Evolutionary conservation across 495 filamentous ascomycete species (phyloP), one percentile per base, ranked within the genome.

Genomic region (Staphylotrichum longicolle): DNA sequence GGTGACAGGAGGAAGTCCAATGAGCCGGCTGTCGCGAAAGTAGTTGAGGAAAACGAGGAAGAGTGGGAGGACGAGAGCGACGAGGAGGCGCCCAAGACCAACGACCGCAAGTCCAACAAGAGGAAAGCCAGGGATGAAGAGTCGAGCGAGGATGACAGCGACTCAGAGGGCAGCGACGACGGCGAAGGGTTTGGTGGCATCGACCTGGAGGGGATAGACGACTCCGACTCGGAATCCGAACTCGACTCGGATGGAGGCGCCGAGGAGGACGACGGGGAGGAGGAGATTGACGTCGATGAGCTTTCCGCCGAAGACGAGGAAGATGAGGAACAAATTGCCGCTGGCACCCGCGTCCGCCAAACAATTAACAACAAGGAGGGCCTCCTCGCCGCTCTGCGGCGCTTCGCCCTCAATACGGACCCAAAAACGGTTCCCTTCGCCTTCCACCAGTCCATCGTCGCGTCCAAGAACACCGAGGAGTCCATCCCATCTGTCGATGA

Each of bases 321-420:
- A 67, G 91, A 94, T 62, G 87, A 86, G 66, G 91, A 88, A 63
- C 93, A 96, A 67, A 77, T 96, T 7, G 60, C 61, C 27, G 70
- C 70, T 14, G 81, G 94, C 54, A 89, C 91, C 15, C 87, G 95
- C 73, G 91, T 94, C 70, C 91, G 93, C 65, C 87, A 96, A 64
- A 97, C 92, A 48, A 97, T 97, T 78, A 97, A 98, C 82, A 98
- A 98, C 79, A 91, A 89, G 54, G 77, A 89, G 58, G 94, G 91
- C 27, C 89, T 98, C 41, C 85, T 80, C 58, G 77, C 87, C 62
- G 83, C 90, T 35, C 80, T 91, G 57, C 88, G 88, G 67, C 89
- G 91, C 67, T 91, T 98, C 68, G 74, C 78, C 50, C 72, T 90
- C 63, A 84, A 90, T 58, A 81, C 65, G 79, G 60, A 59, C 60